Base-by-base conservation (phyloP, 2,329 filamentous ascomycete genomes). In the Curvularia eragrostidis region DNA sequence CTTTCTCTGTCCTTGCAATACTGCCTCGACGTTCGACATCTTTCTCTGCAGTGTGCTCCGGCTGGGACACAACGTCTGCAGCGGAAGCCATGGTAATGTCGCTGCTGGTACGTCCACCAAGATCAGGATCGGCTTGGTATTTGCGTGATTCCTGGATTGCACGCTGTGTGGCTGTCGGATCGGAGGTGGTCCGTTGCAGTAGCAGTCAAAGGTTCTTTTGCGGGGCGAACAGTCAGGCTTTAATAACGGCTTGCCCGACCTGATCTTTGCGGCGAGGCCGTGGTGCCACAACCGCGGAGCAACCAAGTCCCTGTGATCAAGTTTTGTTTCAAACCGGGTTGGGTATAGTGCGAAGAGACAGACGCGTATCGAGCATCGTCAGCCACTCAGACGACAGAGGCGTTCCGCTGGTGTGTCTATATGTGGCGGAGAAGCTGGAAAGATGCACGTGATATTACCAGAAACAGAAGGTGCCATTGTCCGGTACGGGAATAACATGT, bases 1-100 rank as follows among this genome's bases (percentile, higher is more conserved):
- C 65, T 52, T 77, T 77, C 18, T 75, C 70, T 3, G 71, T 73
- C 19, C 48, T 56, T 15, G 69, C 65, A 26, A 74, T 58, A 46
- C 71, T 75, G 8, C 34, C 63, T 24, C 68, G 67, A 38, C 72
- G 72, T 41, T 65, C 62, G 32, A 63, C 50, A 30, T 65, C 50
- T 30, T 59, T 54, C 4, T 58, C 55, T n/a, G 34, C 34, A n/a
- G 51, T 48, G 21, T 38, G 36, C 47, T 56, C 42, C 19, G 3
- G 24, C 9, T 52, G 51, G 3, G 52, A 26, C 13, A 55, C 38
- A 24, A 15, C 26, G 43, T 63, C 56, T 5, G 24, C 38, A 13
- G 60, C 56, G 43, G 62, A 58, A 42, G 62, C 64, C 64, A 66
- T 66, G 24, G 28, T 51, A 28, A 43, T 24, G 52, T 52, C n/a